Evolutionary conservation across 148 eudicot species (phyloP).

Genomic region (Silene conica): DNA sequence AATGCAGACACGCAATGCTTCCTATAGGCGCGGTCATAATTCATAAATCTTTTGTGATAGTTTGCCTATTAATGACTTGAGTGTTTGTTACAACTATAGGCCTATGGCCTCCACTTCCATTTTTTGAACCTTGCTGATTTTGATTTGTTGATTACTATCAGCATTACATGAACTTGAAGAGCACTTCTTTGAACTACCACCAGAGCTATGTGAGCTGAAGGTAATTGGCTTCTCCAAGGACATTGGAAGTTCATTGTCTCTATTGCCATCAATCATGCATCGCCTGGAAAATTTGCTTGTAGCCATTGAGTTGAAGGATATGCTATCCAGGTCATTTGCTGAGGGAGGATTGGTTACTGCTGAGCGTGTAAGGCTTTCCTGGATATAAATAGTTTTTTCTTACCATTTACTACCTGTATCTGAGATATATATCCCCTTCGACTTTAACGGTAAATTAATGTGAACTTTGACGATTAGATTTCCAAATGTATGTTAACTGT

Average conservation of each 20-base stretch:
- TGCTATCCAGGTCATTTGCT: slow-evolving; percentile 59
- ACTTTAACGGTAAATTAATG: background rate
- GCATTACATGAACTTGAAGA: slow-evolving; percentile 76
- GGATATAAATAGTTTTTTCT: slow-evolving; percentile 7
- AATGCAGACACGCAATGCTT: too few relatives aligned
- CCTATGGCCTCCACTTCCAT: background rate
- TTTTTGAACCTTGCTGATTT: slow-evolving; percentile 1
- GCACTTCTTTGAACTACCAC: slow-evolving; percentile 85
- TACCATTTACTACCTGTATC: background rate
- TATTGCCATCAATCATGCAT: slow-evolving; percentile 91
- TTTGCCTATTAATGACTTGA: background rate
- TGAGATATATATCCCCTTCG: too few relatives aligned
- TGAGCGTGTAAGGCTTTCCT: slow-evolving; percentile 53
- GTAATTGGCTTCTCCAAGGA: slow-evolving; percentile 83
- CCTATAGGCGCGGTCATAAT: too few relatives aligned
- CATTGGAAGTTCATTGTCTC: slow-evolving; percentile 85
- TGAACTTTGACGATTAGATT: background rate
- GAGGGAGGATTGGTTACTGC: slow-evolving; percentile 65
- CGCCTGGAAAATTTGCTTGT: slow-evolving; percentile 87
- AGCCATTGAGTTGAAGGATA: slow-evolving; percentile 75
- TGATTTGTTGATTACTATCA: slow-evolving; percentile 22
- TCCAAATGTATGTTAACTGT: background rate
- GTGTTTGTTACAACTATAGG: background rate
- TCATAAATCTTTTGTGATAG: too few relatives aligned
- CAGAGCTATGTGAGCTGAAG: slow-evolving; percentile 87